Evolutionary conservation across 169 alveolate genomes (phyloP), one percentile per base, ranked within the genome.

Genomic region (Ichthyophthirius multifiliis): DNA sequence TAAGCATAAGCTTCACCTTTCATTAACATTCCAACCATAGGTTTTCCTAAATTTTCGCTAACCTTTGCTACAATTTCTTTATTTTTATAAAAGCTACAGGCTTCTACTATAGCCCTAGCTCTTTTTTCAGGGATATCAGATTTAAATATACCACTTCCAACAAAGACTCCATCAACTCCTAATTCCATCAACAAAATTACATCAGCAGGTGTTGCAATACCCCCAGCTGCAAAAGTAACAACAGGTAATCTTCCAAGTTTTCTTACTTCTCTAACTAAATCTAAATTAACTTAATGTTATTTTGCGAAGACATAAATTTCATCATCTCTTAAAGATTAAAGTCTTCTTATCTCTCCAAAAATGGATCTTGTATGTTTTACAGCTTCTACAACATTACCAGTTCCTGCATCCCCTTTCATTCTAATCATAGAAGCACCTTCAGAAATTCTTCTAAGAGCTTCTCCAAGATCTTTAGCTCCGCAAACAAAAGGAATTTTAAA

Each of bases 81-180:
- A n/a, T n/a, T n/a, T n/a, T n/a, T n/a, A n/a, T n/a, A n/a, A n/a
- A n/a, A n/a, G 84, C 84, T 87, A 74, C 93, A 92, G 88, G 87
- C 92, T 39, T 73, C 65, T 82, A 89, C 94, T 48, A 89, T 89
- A 12, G 96, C 92, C 1, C 87, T 63, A 13, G 93, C 94, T 39
- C 91, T 84, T 81, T 84, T 86, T 32, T 67, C 89, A 1, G 96
- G 96, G 32, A 85, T 76, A 45, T 71, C 78, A 27, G 92, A 86
- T 88, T 89, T 88, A 89, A 92, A 92, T 76, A 92, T 86, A 71
- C 94, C 94, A 30, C 91, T 82, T n/a, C 92, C 95, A 16, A 92
- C 96, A 82, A 92, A 92, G 30, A 92, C 96, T 39, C 96, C 96
- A 37, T 92, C 96, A 76, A 89, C 92, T 7, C 96, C 96, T 47